Conservation (phyloP, 352 stramenopile genomes). For the Pythium rishiriense region DNA sequence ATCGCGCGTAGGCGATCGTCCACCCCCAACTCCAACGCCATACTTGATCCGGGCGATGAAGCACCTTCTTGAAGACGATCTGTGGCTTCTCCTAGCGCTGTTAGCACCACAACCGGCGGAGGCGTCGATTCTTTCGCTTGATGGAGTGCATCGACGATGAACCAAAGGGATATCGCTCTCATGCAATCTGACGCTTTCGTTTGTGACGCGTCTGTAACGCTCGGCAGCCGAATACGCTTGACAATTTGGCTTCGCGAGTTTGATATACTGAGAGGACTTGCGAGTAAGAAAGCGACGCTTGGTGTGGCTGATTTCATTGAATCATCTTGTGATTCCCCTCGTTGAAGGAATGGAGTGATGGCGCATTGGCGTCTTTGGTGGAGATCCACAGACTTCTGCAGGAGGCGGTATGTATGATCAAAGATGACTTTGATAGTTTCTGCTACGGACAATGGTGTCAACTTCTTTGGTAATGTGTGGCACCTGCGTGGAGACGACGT, state of each 20-base stretch:
- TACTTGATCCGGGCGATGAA: background rate
- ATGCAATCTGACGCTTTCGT: background rate
- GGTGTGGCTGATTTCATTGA: background rate
- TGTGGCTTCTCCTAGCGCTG: background rate
- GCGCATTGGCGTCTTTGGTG: no score
- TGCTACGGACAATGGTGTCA: no score
- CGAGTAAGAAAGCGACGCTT: slow-evolving; percentile 14
- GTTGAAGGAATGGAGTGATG: no score
- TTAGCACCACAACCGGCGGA: background rate
- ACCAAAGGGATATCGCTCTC: slow-evolving; percentile 1
- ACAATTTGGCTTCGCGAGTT: slow-evolving; percentile 9
- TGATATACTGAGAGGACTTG: slow-evolving; percentile 14
- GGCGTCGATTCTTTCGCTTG: background rate
- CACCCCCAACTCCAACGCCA: background rate
- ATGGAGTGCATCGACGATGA: background rate
- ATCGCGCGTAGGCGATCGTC: background rate
- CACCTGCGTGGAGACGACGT: no score
- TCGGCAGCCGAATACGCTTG: background rate
- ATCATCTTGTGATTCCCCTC: no score
- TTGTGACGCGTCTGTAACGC: background rate
- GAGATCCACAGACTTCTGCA: no score
- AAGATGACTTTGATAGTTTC: no score
- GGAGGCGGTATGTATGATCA: no score
- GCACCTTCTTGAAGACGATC: slow-evolving; percentile 2
- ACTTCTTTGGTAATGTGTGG: no score